Conservation (phyloP, 208 protist genomes). For the Plasmodiophora brassicae region DNA sequence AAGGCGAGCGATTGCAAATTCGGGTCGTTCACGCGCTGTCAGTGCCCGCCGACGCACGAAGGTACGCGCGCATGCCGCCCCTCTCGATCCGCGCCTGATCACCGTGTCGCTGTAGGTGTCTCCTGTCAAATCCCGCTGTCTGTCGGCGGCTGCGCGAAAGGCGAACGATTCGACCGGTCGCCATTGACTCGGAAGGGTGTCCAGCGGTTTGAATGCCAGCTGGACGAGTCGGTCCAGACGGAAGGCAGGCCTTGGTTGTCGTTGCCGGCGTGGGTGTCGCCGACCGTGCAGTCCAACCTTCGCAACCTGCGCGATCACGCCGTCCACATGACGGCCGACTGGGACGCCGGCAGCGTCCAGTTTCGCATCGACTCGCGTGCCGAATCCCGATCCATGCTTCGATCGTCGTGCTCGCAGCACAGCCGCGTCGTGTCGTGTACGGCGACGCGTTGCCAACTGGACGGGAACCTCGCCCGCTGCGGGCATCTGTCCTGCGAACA, state of each 20-base stretch:
- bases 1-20: too few relatives aligned
- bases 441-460: background rate
- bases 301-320: background rate
- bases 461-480: background rate
- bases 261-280: too few relatives aligned
- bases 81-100: too few relatives aligned
- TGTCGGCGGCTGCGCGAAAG: background rate
- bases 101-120: background rate
- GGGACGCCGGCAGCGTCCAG: background rate
- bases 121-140: background rate
- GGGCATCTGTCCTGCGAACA: background rate
- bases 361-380: background rate
- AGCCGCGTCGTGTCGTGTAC: background rate
- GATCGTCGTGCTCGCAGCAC: background rate
- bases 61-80: too few relatives aligned
- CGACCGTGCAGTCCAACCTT: too few relatives aligned
- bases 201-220: background rate
- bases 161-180: background rate
- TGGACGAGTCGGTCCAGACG: background rate
- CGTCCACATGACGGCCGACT: background rate
- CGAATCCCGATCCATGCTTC: background rate
- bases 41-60: too few relatives aligned
- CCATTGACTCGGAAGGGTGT: background rate
- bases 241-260: background rate
- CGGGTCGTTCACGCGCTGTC: too few relatives aligned